A percentile compares a stretch with the other conserved stretches of the same genome.
Evolutionary conservation across 768 basidiomycete species (phyloP).

Genomic region (Sporobolomyces roseus): DNA sequence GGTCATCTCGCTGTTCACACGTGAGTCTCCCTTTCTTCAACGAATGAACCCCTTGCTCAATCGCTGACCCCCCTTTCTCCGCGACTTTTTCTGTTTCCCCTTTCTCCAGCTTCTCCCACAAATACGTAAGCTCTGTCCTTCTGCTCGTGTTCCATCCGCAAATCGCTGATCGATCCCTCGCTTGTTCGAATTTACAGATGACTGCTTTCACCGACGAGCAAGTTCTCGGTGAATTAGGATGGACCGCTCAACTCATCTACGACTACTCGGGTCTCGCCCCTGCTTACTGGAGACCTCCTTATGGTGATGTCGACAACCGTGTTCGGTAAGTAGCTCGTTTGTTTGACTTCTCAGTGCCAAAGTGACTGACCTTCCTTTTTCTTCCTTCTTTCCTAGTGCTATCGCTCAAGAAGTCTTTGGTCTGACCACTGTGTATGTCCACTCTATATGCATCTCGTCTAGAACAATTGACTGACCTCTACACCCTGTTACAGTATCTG

Average conservation of each 20-base stretch:
- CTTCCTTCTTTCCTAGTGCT: neutral
- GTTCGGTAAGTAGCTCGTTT: constrained; percentile 51
- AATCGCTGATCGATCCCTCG: neutral
- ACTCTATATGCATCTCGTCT: too few relatives aligned
- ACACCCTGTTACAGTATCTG: too few relatives aligned
- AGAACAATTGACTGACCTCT: too few relatives aligned
- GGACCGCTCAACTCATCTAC: constrained; percentile 72
- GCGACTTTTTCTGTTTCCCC: too few relatives aligned
- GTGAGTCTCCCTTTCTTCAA: constrained; percentile 25
- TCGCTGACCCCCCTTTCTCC: constrained; percentile 5
- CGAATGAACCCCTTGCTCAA: neutral
- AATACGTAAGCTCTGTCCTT: constrained; percentile 42
- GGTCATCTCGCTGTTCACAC: constrained; percentile 51
- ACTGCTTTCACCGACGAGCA: constrained; percentile 67
- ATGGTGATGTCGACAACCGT: constrained; percentile 67
- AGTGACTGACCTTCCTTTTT: too few relatives aligned
- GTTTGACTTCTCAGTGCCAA: too few relatives aligned
- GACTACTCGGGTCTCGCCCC: constrained; percentile 74
- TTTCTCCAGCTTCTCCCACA: constrained; percentile 62
- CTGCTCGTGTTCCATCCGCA: too few relatives aligned
- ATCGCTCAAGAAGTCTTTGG: constrained; percentile 86
- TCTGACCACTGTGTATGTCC: constrained; percentile 64
- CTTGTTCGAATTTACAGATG: constrained; percentile 57
- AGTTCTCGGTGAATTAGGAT: constrained; percentile 72
- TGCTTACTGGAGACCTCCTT: constrained; percentile 79